Conservation (phyloP, 345 rosid genomes). For the Gossypium ekmanianum region DNA sequence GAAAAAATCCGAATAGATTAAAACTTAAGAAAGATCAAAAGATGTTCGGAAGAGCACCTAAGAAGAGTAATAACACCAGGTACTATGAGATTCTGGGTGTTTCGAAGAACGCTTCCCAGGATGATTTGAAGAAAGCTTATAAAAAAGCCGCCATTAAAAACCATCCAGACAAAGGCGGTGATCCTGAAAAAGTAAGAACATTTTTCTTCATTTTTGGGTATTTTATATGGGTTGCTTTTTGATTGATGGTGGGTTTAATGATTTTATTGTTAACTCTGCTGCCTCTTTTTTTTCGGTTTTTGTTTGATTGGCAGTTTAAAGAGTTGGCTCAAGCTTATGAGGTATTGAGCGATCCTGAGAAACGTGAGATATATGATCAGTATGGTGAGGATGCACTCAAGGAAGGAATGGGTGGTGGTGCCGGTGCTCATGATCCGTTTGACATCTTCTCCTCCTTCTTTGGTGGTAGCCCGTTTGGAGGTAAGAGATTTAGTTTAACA, state of each 20-base stretch:
- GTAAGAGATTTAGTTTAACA: constrained; percentile 23
- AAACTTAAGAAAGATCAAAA: background rate
- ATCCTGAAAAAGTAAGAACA: constrained; percentile 70
- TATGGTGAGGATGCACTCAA: constrained; percentile 93
- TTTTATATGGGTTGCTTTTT: background rate
- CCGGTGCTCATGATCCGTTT: constrained; percentile 71
- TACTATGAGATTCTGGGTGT: constrained; percentile 87
- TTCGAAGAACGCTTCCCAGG: constrained; percentile 64
- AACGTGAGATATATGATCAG: constrained; percentile 82
- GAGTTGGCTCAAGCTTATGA: constrained; percentile 92
- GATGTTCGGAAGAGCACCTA: constrained; percentile 81
- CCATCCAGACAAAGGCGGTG: constrained; percentile 99
- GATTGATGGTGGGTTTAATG: background rate
- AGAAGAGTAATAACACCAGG: constrained; percentile 73
- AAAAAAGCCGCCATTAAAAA: constrained; percentile 88
- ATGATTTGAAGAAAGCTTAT: constrained; percentile 88
- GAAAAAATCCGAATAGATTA: background rate
- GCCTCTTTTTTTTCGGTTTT: background rate
- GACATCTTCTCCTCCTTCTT: constrained; percentile 85
- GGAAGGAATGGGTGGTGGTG: constrained; percentile 85
- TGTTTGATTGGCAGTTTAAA: constrained; percentile 53
- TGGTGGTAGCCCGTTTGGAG: constrained; percentile 68
- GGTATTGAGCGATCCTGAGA: constrained; percentile 83
- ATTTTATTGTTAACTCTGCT: constrained; percentile 3
- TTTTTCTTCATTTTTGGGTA: background rate